Conservation (phyloP, 352 stramenopile species). For the Globisporangium nagaii region DNA sequence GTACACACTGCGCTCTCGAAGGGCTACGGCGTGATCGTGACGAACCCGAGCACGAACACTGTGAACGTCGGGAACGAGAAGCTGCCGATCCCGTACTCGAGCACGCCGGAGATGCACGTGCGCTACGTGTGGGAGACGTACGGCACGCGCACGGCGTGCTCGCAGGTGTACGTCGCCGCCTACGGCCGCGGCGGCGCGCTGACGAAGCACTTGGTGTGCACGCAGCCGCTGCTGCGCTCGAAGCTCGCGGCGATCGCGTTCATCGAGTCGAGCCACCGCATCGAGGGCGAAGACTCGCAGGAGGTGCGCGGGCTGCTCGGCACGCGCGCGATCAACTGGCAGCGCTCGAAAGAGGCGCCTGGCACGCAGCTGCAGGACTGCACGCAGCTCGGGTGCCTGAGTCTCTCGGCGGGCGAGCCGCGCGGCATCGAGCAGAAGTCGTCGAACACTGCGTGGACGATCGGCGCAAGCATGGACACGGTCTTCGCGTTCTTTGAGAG, state of each 20-base stretch:
- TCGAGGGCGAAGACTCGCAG: constrained; percentile 56
- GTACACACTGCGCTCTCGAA: constrained; percentile 73
- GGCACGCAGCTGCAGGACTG: constrained; percentile 69
- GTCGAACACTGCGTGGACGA: constrained; percentile 81
- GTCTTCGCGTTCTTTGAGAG: constrained; percentile 85
- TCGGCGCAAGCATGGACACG: constrained; percentile 76
- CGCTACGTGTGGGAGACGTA: constrained; percentile 83
- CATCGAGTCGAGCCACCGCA: constrained; percentile 76
- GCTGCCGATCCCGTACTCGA: constrained; percentile 70
- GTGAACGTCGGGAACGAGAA: constrained; percentile 67
- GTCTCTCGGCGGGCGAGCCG: constrained; percentile 70
- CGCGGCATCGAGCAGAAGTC: constrained; percentile 59
- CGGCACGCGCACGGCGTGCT: constrained; percentile 56
- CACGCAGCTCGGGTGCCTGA: constrained; percentile 66
- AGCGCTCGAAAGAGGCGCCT: constrained; percentile 61
- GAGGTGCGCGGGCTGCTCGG: constrained; percentile 62
- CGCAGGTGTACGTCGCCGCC: constrained; percentile 75
- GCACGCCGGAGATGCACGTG: constrained; percentile 72
- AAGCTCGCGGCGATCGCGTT: constrained; percentile 75
- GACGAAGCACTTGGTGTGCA: constrained; percentile 71
- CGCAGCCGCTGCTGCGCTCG: constrained; percentile 50
- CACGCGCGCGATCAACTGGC: constrained; percentile 78
- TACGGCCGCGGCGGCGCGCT: constrained; percentile 69
- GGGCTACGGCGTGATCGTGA: constrained; percentile 77
- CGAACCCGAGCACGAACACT: constrained; percentile 77